Conservation (phyloP, 2,329 filamentous ascomycete species). For the Alternaria sp. region DNA sequence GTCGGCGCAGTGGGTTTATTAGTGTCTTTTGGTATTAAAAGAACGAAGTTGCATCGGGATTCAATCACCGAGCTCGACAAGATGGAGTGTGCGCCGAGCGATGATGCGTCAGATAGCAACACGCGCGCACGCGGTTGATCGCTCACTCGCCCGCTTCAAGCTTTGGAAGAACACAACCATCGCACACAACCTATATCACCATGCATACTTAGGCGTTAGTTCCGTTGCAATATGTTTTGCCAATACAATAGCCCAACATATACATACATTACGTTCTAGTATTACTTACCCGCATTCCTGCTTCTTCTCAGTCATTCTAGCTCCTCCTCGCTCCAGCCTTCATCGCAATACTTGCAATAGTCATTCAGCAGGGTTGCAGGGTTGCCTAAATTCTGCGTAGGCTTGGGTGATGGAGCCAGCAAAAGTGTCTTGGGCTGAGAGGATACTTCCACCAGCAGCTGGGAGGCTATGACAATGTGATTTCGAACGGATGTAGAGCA, state of each 20-base stretch:
- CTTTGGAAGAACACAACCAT: background rate
- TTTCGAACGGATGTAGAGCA: no score
- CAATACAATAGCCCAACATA: background rate
- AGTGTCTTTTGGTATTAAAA: constrained; percentile 45
- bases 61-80: background rate
- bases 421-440: no score
- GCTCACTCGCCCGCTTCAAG: background rate
- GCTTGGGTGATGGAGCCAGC: no score
- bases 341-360: background rate
- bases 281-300: background rate
- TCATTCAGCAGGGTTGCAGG: background rate
- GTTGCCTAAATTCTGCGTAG: no score
- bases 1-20: constrained; percentile 48
- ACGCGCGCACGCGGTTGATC: background rate
- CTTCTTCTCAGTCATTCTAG: background rate
- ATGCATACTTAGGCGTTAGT: background rate
- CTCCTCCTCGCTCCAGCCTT: background rate
- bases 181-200: background rate
- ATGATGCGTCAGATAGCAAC: background rate
- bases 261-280: background rate
- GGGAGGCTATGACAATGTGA: no score
- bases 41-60: constrained; percentile 34
- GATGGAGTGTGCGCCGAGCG: background rate
- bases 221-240: background rate
- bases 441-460: no score